Conservation (phyloP, 257 asterid genomes). For the Rehmannia glutinosa region DNA sequence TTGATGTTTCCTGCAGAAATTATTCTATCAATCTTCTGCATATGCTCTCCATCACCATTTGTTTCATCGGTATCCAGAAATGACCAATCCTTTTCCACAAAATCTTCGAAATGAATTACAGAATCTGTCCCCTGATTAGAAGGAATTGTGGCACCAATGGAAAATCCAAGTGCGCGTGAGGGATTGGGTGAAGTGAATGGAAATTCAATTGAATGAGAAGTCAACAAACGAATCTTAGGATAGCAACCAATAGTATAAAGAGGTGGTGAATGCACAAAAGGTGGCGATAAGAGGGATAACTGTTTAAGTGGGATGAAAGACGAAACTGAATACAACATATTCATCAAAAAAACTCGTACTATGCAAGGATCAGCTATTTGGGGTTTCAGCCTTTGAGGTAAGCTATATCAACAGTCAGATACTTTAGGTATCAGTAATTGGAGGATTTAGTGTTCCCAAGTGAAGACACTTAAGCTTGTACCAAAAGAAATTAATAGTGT, state of each 20-base stretch:
- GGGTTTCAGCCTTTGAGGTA: too few species aligned
- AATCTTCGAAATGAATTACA: conserved; percentile 49
- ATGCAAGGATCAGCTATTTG: conserved; percentile 2
- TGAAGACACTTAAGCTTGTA: background rate
- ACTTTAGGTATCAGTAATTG: background rate
- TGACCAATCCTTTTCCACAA: conserved; percentile 72
- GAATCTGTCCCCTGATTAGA: conserved; percentile 39
- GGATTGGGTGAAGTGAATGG: conserved; percentile 18
- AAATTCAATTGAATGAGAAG: conserved; percentile 18
- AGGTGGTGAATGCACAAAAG: conserved; percentile 6
- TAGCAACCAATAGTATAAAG: conserved; percentile 1
- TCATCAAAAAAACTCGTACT: conserved; percentile 10
- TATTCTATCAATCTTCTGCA: conserved; percentile 41
- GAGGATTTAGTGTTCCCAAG: background rate
- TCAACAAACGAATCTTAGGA: conserved; percentile 9
- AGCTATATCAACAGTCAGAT: background rate
- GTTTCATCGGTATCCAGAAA: conserved; percentile 49
- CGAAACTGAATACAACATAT: conserved; percentile 27
- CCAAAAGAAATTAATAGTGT: background rate
- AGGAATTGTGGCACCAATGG: conserved; percentile 22
- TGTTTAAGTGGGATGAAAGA: conserved; percentile 25
- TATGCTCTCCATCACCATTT: conserved; percentile 37
- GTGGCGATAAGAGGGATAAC: conserved; percentile 26
- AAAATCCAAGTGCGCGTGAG: conserved; percentile 12
- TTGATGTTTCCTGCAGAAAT: conserved; percentile 45